Conservation (phyloP, 345 rosid genomes). For the Orychophragmus violaceus region DNA sequence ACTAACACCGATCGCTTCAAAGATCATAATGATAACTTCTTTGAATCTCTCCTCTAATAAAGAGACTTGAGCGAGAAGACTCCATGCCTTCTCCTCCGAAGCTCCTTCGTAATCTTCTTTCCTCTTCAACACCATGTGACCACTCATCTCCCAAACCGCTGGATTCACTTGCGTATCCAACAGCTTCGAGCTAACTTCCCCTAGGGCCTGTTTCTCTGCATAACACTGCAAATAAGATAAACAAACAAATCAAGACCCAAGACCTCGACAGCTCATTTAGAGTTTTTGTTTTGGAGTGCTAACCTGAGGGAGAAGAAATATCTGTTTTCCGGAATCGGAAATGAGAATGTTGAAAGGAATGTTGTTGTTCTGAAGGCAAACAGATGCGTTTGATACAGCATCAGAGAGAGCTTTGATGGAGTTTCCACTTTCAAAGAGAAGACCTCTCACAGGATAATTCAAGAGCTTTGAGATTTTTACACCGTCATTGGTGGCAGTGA, state of each 20-base stretch:
- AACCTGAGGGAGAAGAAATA: constrained; percentile 91
- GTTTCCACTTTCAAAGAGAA: constrained; percentile 76
- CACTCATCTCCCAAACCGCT: constrained; percentile 98
- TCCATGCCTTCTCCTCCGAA: constrained; percentile 84
- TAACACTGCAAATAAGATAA: constrained; percentile 52
- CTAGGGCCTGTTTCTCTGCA: constrained; percentile 95
- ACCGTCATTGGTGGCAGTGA: constrained; percentile 37
- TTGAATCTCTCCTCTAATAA: constrained; percentile 76
- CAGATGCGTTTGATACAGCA: constrained; percentile 61
- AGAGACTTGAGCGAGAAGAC: constrained; percentile 85
- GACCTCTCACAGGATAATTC: constrained; percentile 83
- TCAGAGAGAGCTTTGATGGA: constrained; percentile 47
- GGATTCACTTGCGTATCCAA: constrained; percentile 97
- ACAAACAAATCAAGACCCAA: not conserved
- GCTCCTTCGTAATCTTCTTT: constrained; percentile 86
- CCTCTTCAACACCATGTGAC: constrained; percentile 95
- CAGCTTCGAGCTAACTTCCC: constrained; percentile 72
- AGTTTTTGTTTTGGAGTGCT: not conserved
- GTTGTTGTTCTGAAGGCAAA: constrained; percentile 88
- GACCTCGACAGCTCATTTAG: not conserved
- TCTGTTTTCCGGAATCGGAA: constrained; percentile 66
- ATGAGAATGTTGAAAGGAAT: constrained; percentile 83
- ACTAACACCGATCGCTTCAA: constrained; percentile 44
- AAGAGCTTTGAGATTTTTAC: constrained; percentile 62
- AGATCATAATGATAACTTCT: constrained; percentile 64